Percentiles rank a stretch among this genome's conserved stretches.
phyloP scores from a whole-genome alignment of 768 basidiomycete genomes.

The Auricularia sp. region DNA sequence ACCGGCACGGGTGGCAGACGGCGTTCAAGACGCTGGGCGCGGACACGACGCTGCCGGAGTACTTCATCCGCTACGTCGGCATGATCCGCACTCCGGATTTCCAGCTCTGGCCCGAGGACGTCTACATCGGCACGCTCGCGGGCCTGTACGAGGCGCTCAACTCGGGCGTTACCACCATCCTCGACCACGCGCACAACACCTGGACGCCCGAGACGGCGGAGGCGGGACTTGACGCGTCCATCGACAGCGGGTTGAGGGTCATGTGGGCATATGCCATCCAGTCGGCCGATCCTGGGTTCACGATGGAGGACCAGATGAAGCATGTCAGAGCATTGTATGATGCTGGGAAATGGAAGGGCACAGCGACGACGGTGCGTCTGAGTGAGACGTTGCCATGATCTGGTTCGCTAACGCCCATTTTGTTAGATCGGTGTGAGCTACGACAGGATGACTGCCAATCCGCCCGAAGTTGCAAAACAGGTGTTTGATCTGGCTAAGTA shows the following conservation, averaged over 20 bases:
- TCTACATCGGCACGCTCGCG: slow-evolving; percentile 21
- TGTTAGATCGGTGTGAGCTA: too few species aligned
- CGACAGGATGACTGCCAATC: too few species aligned
- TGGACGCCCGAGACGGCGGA: neutral
- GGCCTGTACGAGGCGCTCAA: slow-evolving; percentile 23
- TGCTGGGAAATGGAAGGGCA: too few species aligned
- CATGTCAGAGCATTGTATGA: too few species aligned
- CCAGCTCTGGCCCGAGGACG: slow-evolving; percentile 17
- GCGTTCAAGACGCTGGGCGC: neutral
- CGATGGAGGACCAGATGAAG: neutral
- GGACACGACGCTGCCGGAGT: neutral
- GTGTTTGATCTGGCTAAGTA: too few species aligned
- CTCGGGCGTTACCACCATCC: slow-evolving; percentile 22
- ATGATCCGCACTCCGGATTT: neutral
- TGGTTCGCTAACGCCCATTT: too few species aligned
- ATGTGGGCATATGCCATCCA: neutral
- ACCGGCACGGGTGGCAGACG: slow-evolving; percentile 10
- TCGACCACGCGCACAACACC: slow-evolving; percentile 22
- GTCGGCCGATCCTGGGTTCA: neutral
- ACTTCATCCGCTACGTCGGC: neutral
- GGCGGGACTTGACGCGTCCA: neutral
- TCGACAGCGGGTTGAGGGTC: neutral
- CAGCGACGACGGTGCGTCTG: too few species aligned
- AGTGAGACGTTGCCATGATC: too few species aligned
- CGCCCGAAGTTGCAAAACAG: too few species aligned